Evolutionary conservation across 345 rosid species (phyloP), one percentile per base, ranked within the genome.

Genomic region (Dipteronia sinensis): DNA sequence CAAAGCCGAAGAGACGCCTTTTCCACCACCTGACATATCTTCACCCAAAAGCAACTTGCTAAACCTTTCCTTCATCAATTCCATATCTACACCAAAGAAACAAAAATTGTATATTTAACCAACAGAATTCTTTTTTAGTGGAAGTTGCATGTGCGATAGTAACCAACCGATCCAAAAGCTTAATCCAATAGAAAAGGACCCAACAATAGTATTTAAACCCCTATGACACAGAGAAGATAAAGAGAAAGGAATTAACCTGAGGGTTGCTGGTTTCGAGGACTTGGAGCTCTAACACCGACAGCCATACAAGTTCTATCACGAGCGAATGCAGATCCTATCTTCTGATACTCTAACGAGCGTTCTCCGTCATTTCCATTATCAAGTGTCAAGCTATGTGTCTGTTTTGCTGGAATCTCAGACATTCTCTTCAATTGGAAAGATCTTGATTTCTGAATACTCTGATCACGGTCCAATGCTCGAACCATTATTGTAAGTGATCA

Each of bases 21-120:
- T 91, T 31, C 95, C 95, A 11, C 93, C 93, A 3, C 95, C 95
- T 7, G 95, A 91, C 95, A 91, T 91, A 49, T 91, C 95, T 83
- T 91, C 95, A 31, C 93, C 95, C 74, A 91, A 58, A 42, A 91
- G 90, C 86, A 91, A 67, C 86, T 89, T 91, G 1, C 89, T 79
- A 79, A 91, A 91, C 82, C 76, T 89, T 55, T 89, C 95, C 90
- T 88, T 89, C 90, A 91, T 88, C 81, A 81, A 15, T 19, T 91
- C 93, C 85, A 82, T 75, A 22, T 87, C 95, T 91, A 84, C 12
- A 47, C 16, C 73, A 65, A 66, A 40, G 10, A 61, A 8, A 42
- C 46, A 34, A 4, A 34, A 34, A 34, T 4, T 34, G 38, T 34
- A 34, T 34, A 34, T 34, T 34, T 34, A 34, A 34, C 38, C 38